Conservation (phyloP, 169 alveolate species). For the Neospora caninum region DNA sequence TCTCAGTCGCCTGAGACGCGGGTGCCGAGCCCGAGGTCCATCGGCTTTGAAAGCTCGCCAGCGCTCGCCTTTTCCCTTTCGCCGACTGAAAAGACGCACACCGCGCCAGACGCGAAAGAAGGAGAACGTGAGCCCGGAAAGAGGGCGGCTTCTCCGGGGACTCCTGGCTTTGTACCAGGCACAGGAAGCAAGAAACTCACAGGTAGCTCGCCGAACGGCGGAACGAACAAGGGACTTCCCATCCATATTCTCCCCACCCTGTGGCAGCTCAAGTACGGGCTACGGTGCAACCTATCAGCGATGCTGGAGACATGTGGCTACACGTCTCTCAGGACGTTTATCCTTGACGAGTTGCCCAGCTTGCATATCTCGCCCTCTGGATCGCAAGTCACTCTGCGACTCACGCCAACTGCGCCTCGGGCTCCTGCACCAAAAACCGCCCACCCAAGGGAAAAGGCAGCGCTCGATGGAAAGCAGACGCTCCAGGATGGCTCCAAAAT, state of each 20-base stretch:
- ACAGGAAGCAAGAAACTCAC: background rate
- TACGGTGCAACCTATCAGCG: constrained; percentile 23
- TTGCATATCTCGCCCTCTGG: background rate
- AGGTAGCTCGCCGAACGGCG: background rate
- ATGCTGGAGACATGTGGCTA: constrained; percentile 40
- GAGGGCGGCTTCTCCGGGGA: background rate
- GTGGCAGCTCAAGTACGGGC: constrained; percentile 41
- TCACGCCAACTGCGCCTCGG: background rate
- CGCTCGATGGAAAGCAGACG: no score
- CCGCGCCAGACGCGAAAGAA: background rate
- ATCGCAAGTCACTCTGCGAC: background rate
- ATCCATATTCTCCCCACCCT: constrained; percentile 22
- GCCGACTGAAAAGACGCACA: background rate
- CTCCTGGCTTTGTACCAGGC: background rate
- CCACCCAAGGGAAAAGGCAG: no score
- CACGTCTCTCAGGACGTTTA: constrained; percentile 5
- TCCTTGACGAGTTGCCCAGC: constrained; percentile 2
- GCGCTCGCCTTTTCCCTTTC: background rate
- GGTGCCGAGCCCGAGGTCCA: background rate
- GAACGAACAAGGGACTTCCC: background rate
- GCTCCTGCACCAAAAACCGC: background rate
- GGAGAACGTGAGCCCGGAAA: background rate
- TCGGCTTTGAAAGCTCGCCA: background rate
- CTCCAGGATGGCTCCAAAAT: no score
- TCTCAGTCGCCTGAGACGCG: background rate